Conservation (phyloP, 345 rosid species). For the Camelina sativa region DNA sequence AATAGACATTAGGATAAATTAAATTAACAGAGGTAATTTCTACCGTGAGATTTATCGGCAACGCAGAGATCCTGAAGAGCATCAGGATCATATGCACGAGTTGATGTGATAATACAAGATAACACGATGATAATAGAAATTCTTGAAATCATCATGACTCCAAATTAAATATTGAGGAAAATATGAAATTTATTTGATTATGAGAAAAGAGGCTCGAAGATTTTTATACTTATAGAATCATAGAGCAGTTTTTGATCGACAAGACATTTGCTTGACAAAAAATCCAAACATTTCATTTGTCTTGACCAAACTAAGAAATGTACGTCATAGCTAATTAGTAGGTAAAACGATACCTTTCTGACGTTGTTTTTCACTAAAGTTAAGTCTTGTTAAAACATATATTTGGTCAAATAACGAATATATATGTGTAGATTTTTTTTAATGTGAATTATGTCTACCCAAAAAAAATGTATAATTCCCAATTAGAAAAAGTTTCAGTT, state of each 20-base stretch:
- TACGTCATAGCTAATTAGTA: slow-evolving; percentile 35
- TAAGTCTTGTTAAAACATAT: slow-evolving; percentile 1
- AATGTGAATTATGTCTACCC: no score
- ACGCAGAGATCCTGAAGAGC: slow-evolving; percentile 75
- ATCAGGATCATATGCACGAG: slow-evolving; percentile 61
- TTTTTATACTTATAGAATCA: slow-evolving; percentile 28
- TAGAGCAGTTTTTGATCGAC: slow-evolving; percentile 3
- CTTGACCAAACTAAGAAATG: slow-evolving; percentile 41
- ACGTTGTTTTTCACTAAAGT: slow-evolving; percentile 34
- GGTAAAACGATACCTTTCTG: slow-evolving; percentile 24
- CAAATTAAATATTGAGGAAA: not conserved
- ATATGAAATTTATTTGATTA: not conserved
- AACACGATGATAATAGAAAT: slow-evolving; percentile 10
- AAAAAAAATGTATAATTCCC: no score
- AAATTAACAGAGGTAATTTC: not conserved
- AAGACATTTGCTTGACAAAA: slow-evolving; percentile 23
- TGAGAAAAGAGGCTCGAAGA: slow-evolving; percentile 2
- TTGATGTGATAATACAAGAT: slow-evolving; percentile 39
- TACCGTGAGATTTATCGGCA: slow-evolving; percentile 47
- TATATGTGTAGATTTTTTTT: not conserved
- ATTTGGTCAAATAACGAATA: not conserved
- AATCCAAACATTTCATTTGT: slow-evolving; percentile 9
- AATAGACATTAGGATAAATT: not conserved
- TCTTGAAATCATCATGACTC: slow-evolving; percentile 29
- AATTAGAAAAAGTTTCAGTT: no score